A percentile compares a stretch with the other conserved stretches of the same genome.
Evolutionary conservation across 345 rosid species (phyloP).

Genomic region (Microcos paniculata): DNA sequence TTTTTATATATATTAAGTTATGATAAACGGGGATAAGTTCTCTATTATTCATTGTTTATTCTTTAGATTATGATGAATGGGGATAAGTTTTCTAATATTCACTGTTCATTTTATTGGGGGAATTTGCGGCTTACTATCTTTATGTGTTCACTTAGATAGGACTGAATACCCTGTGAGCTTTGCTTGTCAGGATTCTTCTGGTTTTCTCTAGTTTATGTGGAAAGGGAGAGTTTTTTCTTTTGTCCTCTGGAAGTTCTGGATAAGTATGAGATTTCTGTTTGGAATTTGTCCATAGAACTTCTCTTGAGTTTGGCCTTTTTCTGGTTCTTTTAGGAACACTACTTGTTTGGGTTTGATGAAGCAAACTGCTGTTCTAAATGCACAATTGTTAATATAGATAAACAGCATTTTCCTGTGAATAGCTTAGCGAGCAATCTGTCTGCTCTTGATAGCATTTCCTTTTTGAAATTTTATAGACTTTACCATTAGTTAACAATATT

Average conservation of each 20-base stretch:
- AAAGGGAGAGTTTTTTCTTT: neutral
- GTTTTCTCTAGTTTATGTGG: neutral
- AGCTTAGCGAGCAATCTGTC: neutral
- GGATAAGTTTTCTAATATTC: neutral
- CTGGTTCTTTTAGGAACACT: neutral
- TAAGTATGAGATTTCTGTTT: neutral
- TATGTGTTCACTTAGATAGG: neutral
- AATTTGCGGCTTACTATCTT: neutral
- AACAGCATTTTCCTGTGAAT: neutral
- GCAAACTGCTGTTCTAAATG: neutral
- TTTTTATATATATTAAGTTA: too few relatives aligned
- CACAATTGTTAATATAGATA: neutral
- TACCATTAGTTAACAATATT: neutral
- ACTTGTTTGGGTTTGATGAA: neutral
- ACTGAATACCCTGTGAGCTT: neutral
- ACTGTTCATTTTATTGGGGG: neutral
- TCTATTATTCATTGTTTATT: too few relatives aligned
- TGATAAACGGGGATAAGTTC: too few relatives aligned
- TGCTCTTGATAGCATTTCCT: neutral
- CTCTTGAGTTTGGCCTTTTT: neutral
- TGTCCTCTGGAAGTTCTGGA: neutral
- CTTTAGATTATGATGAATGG: neutral
- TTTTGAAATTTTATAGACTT: conserved; percentile 1
- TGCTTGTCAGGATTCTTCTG: neutral
- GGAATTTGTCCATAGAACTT: neutral